Evolutionary conservation across 768 basidiomycete species (phyloP).

Genomic region (Naganishia randhawae): DNA sequence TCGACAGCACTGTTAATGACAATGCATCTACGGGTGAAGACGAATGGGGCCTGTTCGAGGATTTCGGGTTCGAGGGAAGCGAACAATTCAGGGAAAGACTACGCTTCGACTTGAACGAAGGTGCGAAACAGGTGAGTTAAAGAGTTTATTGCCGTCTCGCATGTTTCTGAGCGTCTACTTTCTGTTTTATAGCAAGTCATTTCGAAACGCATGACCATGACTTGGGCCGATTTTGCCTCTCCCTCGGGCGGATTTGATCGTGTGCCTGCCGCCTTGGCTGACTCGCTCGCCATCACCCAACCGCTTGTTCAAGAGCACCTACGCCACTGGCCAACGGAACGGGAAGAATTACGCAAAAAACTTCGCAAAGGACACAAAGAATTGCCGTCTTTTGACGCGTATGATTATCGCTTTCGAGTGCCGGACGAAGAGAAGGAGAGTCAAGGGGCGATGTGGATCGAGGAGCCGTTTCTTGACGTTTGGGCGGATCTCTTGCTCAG

Average conservation of each 20-base stretch:
- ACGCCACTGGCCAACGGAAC: constrained; percentile 69
- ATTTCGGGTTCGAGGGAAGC: constrained; percentile 68
- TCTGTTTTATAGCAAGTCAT: constrained; percentile 56
- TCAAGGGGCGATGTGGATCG: constrained; percentile 54
- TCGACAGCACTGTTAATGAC: not conserved
- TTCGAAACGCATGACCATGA: constrained; percentile 72
- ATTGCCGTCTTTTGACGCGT: constrained; percentile 70
- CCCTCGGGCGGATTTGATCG: constrained; percentile 70
- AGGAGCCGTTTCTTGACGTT: constrained; percentile 84
- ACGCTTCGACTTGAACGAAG: constrained; percentile 88
- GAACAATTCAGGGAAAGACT: constrained; percentile 59
- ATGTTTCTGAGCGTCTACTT: constrained; percentile 26
- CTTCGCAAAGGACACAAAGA: constrained; percentile 76
- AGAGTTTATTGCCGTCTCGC: not conserved
- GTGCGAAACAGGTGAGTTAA: constrained; percentile 63
- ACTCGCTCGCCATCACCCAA: constrained; percentile 74
- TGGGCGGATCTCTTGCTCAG: constrained; percentile 52
- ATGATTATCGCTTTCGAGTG: constrained; percentile 24
- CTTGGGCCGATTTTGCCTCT: constrained; percentile 83
- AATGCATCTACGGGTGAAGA: constrained; percentile 62
- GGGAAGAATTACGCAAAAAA: constrained; percentile 68
- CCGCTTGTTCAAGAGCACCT: constrained; percentile 59
- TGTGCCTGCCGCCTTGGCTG: constrained; percentile 67
- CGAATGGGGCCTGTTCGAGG: constrained; percentile 89
- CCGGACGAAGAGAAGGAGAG: constrained; percentile 37